Base-by-base conservation (phyloP, 805 yeast species). In the Brettanomyces nanus region DNA sequence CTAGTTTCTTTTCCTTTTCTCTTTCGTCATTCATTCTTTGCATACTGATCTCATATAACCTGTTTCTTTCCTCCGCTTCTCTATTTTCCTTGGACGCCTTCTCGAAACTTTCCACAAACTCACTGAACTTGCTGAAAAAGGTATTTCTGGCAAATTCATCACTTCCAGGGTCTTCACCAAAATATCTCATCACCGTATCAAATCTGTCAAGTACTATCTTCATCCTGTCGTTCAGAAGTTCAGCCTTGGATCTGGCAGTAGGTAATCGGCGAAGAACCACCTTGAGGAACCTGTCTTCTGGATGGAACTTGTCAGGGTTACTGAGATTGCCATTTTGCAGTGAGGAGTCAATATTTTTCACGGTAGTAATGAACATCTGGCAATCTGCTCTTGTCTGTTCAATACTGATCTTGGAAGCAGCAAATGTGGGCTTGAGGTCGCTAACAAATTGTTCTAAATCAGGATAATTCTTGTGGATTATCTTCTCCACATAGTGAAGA, bases 401-500 rank as follows among this genome's bases (percentile, higher is more conserved):
- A 35, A 92, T 68, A 0, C 95, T 78, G 7, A 87, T 62, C 45
- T 83, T 86, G 5, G 85, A 72, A 6, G 84, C 84, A 39, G 68
- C 62, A 43, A 65, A 51, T 44, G 80, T 67, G 36, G 79, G 66
- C 47, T 69, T 59, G 53, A 83, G 60, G 37, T 92, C 97, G 34
- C 78, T 78, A n/a, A 80, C 66, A 57, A 92, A 90, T 1, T 65
- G 63, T 21, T 80, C 78, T 49, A 77, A 70, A 31, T 85, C 85
- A 1, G 97, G 95, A 57, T 85, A 85, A 22, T 83, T 77, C 32
- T 73, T 77, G 45, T 98, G 68, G n/a, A 94, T 73, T 33, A 86
- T 76, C 48, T 77, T 83, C 58, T 92, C 98, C 38, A 94, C 86
- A 58, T 89, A 89, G 55, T 94, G 95, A 50, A 92, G 62, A 52